phyloP scores from a whole-genome alignment of 371 early-diverging fungal genomes.

The Rhizopus stolonifer region DNA sequence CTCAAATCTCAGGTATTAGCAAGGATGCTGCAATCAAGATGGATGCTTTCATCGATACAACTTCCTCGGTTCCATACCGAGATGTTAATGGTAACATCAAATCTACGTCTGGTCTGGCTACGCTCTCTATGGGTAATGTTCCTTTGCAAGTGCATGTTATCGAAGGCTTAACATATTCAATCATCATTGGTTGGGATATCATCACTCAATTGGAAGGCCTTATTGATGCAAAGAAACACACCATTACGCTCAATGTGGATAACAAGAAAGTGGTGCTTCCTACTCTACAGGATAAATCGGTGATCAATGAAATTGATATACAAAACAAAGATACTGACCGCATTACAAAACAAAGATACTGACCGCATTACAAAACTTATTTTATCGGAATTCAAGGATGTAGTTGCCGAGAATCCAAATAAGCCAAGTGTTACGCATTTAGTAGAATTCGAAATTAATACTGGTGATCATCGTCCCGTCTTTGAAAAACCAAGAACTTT shows the following conservation, averaged over 20 bases:
- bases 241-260: not conserved
- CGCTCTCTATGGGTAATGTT: not conserved
- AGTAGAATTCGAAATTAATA: conserved; percentile 9
- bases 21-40: not conserved
- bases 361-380: not conserved
- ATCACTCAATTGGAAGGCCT: not conserved
- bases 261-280: not conserved
- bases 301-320: not conserved
- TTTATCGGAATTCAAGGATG: conserved; percentile 2
- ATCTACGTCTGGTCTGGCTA: conserved; percentile 1
- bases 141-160: conserved; percentile 3
- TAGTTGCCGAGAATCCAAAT: conserved; percentile 5
- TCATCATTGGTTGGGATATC: conserved; percentile 10
- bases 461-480: conserved; percentile 7
- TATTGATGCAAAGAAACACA: not conserved
- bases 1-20: not conserved
- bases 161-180: not conserved
- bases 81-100: conserved; percentile 12
- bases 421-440: conserved; percentile 1
- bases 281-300: not conserved
- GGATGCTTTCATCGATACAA: not conserved
- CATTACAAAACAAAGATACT: too few relatives aligned
- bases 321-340: too few relatives aligned
- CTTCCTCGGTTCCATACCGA: not conserved
- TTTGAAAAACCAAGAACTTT: conserved; percentile 3